Evolutionary conservation across 2,329 filamentous ascomycete species (phyloP).

Genomic region (Cladobotryum mycophilum): DNA sequence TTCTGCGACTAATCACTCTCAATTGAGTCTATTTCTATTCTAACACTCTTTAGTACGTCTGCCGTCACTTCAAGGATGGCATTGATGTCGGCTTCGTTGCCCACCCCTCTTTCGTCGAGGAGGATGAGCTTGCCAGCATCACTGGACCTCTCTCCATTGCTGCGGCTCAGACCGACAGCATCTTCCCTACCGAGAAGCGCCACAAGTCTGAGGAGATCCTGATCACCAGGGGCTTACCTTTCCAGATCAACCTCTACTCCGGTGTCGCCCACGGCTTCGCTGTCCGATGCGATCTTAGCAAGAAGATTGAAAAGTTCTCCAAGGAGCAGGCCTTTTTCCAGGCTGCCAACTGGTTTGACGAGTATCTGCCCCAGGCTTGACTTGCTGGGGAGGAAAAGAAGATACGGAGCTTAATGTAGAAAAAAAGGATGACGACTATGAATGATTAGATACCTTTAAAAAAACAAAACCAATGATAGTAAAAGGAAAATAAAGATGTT

Average conservation of each 20-base stretch:
- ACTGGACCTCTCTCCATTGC: constrained; percentile 63
- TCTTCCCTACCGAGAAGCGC: constrained; percentile 59
- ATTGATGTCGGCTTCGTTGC: constrained; percentile 67
- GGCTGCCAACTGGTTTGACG: constrained; percentile 70
- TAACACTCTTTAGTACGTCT: constrained; percentile 47
- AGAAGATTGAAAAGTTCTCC: constrained; percentile 56
- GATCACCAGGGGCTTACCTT: constrained; percentile 48
- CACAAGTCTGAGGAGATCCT: constrained; percentile 61
- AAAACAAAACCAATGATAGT: no score
- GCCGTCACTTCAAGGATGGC: constrained; percentile 55
- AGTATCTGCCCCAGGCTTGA: constrained; percentile 18
- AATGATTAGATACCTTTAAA: no score
- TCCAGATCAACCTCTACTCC: constrained; percentile 72
- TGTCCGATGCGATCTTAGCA: constrained; percentile 57
- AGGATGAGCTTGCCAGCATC: constrained; percentile 60
- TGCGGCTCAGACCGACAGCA: constrained; percentile 56
- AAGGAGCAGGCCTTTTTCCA: constrained; percentile 79
- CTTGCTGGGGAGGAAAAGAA: background rate
- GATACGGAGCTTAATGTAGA: background rate
- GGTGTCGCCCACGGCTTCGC: constrained; percentile 70
- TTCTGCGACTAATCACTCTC: background rate
- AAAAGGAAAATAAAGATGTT: no score
- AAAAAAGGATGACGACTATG: background rate
- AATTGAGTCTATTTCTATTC: background rate
- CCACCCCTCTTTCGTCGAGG: constrained; percentile 69